These are phyloP conservation scores for Leucosporidium yakuticum DNA, from an alignment of 768 basidiomycete species.

Conservation along the genomic window DNA sequence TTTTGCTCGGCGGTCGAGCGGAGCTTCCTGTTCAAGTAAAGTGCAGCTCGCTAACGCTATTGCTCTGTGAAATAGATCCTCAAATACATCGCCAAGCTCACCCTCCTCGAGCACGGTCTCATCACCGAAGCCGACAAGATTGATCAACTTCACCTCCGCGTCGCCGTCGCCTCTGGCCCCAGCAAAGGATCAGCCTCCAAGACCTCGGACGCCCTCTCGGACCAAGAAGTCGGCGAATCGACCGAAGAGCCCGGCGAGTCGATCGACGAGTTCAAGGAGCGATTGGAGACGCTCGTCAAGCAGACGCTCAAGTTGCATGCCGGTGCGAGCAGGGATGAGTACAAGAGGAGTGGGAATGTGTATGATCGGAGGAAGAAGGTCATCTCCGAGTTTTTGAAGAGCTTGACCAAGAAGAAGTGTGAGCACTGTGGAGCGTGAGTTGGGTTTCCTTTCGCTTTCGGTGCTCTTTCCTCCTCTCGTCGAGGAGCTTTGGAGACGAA, in stretches of 20 bases:
- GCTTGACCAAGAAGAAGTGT: slow-evolving; percentile 62
- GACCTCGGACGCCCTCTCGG: slow-evolving; percentile 42
- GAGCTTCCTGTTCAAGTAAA: neutral
- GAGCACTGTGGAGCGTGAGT: slow-evolving; percentile 72
- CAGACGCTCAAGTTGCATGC: no score
- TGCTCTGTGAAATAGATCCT: slow-evolving; percentile 52
- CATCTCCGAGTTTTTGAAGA: slow-evolving; percentile 72
- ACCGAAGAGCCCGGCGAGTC: slow-evolving; percentile 55
- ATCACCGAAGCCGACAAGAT: slow-evolving; percentile 71
- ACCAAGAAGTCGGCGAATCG: slow-evolving; percentile 43
- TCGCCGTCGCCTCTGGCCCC: no score
- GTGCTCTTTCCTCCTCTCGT: no score
- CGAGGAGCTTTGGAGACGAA: no score
- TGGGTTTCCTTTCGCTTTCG: neutral
- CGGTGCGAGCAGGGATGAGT: no score
- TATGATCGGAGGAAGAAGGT: slow-evolving; percentile 79
- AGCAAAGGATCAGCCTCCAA: slow-evolving; percentile 48
- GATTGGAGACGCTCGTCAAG: slow-evolving; percentile 62
- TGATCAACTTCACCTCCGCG: slow-evolving; percentile 47
- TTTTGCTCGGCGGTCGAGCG: neutral
- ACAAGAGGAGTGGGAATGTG: slow-evolving; percentile 68
- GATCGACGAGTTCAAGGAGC: slow-evolving; percentile 55
- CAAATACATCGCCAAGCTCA: slow-evolving; percentile 79
- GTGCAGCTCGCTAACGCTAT: neutral
- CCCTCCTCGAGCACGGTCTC: slow-evolving; percentile 81